These are phyloP conservation scores for Malassezia yamatoensis DNA, from an alignment of 1,284 basidiomycete genomes.

Conservation along the genomic window DNA sequence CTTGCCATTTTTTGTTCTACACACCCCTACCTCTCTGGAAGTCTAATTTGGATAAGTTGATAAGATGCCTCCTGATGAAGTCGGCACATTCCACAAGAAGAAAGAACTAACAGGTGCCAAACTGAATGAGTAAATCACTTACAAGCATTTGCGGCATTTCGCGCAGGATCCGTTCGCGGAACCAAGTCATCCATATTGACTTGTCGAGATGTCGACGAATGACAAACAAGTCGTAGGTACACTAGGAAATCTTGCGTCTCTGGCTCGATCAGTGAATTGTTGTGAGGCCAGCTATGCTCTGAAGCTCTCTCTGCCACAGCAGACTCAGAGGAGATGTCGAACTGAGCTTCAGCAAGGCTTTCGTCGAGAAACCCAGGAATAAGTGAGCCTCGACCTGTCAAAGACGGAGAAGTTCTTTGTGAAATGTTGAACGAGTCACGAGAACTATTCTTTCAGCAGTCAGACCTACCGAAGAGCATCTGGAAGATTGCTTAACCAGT, in stretches of 20 bases:
- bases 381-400: not conserved
- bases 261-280: not conserved
- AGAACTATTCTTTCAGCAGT: too few relatives aligned
- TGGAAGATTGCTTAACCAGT: not conserved
- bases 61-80: conserved; percentile 1
- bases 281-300: not conserved
- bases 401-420: not conserved
- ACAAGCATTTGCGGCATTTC: conserved; percentile 10
- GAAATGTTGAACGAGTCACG: too few relatives aligned
- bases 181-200: not conserved
- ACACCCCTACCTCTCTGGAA: not conserved
- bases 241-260: conserved; percentile 14
- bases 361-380: not conserved
- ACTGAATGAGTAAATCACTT: conserved; percentile 1
- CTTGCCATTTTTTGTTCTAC: conserved; percentile 15
- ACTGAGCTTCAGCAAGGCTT: not conserved
- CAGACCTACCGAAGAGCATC: not conserved
- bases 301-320: not conserved
- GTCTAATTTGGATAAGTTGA: not conserved
- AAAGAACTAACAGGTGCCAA: conserved; percentile 9
- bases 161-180: not conserved
- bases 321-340: not conserved
- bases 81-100: not conserved
- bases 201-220: not conserved
- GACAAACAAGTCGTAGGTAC: conserved; percentile 8